These are phyloP conservation scores for Ilex aquifolium DNA, from an alignment of 257 asterid genomes.

Conservation along the genomic window DNA sequence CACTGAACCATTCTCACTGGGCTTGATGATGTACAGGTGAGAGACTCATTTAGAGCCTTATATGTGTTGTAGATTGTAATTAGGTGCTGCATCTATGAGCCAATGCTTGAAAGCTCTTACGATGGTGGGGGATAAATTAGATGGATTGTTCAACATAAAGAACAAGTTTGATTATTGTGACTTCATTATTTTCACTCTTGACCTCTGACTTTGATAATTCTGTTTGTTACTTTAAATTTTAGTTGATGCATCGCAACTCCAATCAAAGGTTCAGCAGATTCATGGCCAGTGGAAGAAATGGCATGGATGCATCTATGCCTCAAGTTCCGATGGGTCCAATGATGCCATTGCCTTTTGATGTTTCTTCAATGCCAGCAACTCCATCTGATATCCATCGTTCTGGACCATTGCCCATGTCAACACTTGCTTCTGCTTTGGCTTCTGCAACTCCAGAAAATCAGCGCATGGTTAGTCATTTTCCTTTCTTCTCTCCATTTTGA, in stretches of 20 bases:
- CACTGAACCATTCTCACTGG: too few species aligned
- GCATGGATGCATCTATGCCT: constrained; percentile 36
- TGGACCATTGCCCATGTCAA: constrained; percentile 35
- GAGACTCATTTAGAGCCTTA: too few species aligned
- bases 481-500: background rate
- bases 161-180: background rate
- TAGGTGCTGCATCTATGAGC: too few species aligned
- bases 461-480: constrained; percentile 36
- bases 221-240: background rate
- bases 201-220: background rate
- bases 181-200: background rate
- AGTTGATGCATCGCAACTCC: constrained; percentile 38
- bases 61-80: too few species aligned
- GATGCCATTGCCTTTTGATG: constrained; percentile 33
- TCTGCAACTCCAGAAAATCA: constrained; percentile 74
- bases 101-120: background rate
- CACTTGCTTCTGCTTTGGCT: constrained; percentile 80
- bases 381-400: constrained; percentile 33
- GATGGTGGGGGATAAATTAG: background rate
- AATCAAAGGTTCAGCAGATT: constrained; percentile 38
- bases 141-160: background rate
- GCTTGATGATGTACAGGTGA: too few species aligned
- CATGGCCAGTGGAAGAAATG: constrained; percentile 31
- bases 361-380: constrained; percentile 27
- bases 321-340: constrained; percentile 42